These are phyloP conservation scores for Teunomyces aglyptinius DNA, from an alignment of 805 yeast species.

Conservation along the genomic window DNA sequence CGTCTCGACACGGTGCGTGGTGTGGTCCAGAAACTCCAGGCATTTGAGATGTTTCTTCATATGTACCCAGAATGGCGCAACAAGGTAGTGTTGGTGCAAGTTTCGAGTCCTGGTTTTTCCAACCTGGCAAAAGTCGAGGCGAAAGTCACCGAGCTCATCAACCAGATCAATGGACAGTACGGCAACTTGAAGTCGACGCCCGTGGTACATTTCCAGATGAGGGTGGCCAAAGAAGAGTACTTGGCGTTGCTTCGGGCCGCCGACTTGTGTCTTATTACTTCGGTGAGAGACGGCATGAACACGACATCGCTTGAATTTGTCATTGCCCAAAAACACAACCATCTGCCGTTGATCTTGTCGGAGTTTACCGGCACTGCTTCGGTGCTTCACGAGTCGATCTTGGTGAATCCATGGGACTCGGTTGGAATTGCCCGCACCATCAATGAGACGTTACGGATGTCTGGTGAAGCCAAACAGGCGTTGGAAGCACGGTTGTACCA, in stretches of 20 bases:
- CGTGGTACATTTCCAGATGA: constrained; percentile 87
- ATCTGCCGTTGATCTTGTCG: constrained; percentile 78
- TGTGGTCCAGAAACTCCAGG: constrained; percentile 87
- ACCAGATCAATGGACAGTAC: constrained; percentile 78
- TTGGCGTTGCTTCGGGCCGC: constrained; percentile 85
- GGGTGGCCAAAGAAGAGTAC: constrained; percentile 85
- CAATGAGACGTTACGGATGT: constrained; percentile 61
- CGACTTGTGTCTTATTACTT: constrained; percentile 83
- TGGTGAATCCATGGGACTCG: constrained; percentile 96
- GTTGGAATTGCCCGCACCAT: constrained; percentile 89
- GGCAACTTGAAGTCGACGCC: constrained; percentile 85
- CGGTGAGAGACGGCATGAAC: constrained; percentile 94
- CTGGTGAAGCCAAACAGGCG: constrained; percentile 24
- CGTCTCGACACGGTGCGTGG: constrained; percentile 90
- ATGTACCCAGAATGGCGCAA: constrained; percentile 92
- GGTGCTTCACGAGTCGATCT: constrained; percentile 66
- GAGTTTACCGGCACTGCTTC: constrained; percentile 91
- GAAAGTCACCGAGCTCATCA: constrained; percentile 78
- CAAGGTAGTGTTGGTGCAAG: constrained; percentile 86
- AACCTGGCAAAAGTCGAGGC: constrained; percentile 68
- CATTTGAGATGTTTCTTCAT: constrained; percentile 82
- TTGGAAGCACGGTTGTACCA: constrained; percentile 57
- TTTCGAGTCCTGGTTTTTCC: constrained; percentile 73
- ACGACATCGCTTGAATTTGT: constrained; percentile 93
- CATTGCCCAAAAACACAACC: constrained; percentile 73